phyloP scores from a whole-genome alignment of 331 rosid species.

The Prunus yedoensis region DNA sequence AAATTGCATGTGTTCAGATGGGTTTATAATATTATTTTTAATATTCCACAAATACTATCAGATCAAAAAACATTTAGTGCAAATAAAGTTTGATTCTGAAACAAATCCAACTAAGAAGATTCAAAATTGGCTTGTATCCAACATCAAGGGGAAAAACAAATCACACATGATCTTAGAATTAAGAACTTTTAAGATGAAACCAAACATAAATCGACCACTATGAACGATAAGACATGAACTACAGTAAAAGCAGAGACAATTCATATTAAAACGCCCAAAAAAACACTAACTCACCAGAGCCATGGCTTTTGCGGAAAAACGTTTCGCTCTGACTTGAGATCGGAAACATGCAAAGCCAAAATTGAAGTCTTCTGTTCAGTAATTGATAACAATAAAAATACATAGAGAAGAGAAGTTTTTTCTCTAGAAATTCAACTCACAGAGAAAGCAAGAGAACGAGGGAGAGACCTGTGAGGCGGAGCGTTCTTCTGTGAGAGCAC shows the following conservation, averaged over 20 bases:
- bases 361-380: background rate
- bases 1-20: background rate
- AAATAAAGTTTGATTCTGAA: background rate
- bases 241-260: background rate
- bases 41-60: background rate
- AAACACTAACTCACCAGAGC: constrained; percentile 55
- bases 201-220: background rate
- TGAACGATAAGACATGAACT: background rate
- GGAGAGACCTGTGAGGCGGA: constrained; percentile 27
- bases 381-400: background rate
- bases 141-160: background rate
- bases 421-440: background rate
- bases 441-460: background rate
- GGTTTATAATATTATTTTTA: background rate
- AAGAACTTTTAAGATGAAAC: background rate
- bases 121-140: background rate
- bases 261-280: background rate
- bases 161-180: background rate
- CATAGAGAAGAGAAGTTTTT: background rate
- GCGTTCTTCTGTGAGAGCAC: constrained; percentile 32
- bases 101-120: background rate
- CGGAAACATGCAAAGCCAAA: constrained; percentile 31
- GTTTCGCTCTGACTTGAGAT: constrained; percentile 42
- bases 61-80: background rate
- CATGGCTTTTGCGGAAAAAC: constrained; percentile 53